These are phyloP conservation scores for Curvularia hawaiiensis DNA, from an alignment of 2,329 filamentous ascomycete genomes.

Conservation along the genomic window DNA sequence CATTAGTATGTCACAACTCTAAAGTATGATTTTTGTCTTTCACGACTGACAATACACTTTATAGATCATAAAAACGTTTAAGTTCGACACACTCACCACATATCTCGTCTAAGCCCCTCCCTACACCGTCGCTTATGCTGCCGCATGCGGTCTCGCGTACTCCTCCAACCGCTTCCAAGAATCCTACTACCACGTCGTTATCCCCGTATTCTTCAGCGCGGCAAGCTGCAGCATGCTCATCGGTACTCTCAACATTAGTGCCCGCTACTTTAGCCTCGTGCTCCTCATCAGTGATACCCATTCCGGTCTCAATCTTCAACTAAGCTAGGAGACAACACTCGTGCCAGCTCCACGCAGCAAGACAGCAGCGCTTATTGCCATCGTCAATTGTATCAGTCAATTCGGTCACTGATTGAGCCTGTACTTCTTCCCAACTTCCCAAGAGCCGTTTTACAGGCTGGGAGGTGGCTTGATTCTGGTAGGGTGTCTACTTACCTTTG, in stretches of 20 bases:
- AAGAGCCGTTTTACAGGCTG: constrained; percentile 29
- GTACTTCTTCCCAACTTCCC: constrained; percentile 45
- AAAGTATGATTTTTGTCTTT: background rate
- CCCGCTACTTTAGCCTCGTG: constrained; percentile 37
- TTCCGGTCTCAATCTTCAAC: constrained; percentile 49
- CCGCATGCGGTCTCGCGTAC: constrained; percentile 32
- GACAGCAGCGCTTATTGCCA: constrained; percentile 51
- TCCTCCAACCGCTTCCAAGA: constrained; percentile 38
- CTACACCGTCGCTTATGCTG: constrained; percentile 40
- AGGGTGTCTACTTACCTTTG: constrained; percentile 30
- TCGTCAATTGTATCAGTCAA: constrained; percentile 51
- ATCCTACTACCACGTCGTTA: constrained; percentile 36
- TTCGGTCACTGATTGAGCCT: constrained; percentile 52
- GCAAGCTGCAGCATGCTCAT: constrained; percentile 36
- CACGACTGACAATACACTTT: background rate
- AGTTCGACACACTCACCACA: constrained; percentile 32
- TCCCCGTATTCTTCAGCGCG: constrained; percentile 29
- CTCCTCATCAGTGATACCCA: constrained; percentile 47
- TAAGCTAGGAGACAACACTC: constrained; percentile 52
- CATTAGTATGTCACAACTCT: constrained; percentile 21
- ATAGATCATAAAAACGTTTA: constrained; percentile 30
- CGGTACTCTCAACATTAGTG: constrained; percentile 35
- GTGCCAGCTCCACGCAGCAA: constrained; percentile 51
- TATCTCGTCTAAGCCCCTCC: constrained; percentile 52
- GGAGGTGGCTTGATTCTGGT: constrained; percentile 35